A percentile compares a stretch with the other conserved stretches of the same genome.
These are phyloP conservation scores for Sophora flavescens DNA, from an alignment of 306 rosid genomes.

Conservation along the genomic window DNA sequence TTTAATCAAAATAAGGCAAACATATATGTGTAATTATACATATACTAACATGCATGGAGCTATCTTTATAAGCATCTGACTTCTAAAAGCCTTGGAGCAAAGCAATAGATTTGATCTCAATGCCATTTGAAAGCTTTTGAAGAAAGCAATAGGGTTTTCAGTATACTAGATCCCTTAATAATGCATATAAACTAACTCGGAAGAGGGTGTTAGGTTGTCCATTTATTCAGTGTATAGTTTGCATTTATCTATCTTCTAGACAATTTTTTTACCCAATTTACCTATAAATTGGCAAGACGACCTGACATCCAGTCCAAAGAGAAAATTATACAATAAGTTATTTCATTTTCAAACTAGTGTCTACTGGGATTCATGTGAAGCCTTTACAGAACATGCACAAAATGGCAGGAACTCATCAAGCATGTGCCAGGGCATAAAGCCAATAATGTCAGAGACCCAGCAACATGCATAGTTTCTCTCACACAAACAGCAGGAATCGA, in stretches of 20 bases:
- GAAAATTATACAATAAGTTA: not conserved
- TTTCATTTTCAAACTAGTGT: slow-evolving; percentile 34
- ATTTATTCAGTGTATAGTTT: not conserved
- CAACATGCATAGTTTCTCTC: slow-evolving; percentile 18
- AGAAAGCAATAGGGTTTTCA: slow-evolving; percentile 1
- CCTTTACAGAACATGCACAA: not conserved
- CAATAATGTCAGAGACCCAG: slow-evolving; percentile 18
- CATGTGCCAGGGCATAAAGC: slow-evolving; percentile 17
- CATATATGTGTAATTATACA: not conserved
- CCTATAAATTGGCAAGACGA: not conserved
- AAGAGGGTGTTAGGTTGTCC: not conserved
- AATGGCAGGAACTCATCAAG: slow-evolving; percentile 21
- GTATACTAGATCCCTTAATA: not conserved
- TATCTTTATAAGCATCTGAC: not conserved
- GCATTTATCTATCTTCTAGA: not conserved
- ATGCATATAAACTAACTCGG: slow-evolving; percentile 8
- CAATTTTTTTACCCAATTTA: not conserved
- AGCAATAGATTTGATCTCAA: not conserved
- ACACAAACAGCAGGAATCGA: slow-evolving; percentile 22
- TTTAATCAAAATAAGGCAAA: slow-evolving; percentile 4
- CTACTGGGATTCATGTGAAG: not conserved
- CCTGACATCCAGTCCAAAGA: slow-evolving; percentile 9
- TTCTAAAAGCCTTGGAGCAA: not conserved
- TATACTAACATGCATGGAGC: slow-evolving; percentile 2
- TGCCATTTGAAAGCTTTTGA: not conserved